Base-by-base conservation (phyloP, 2,329 filamentous ascomycete species). In the Exserohilum turcica region DNA sequence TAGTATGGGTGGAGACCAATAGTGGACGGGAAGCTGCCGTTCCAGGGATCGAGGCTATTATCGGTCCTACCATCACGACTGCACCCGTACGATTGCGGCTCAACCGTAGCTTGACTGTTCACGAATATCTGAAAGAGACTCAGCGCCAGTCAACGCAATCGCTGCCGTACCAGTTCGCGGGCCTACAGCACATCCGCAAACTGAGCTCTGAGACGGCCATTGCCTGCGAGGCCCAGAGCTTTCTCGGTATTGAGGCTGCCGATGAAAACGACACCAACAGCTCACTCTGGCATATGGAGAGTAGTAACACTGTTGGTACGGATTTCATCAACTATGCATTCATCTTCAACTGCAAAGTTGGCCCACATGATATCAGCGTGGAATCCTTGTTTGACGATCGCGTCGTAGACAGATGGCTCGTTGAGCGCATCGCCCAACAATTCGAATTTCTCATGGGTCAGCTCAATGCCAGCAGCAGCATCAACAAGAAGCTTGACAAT, bases 171-270 rank as follows among this genome's bases (percentile, higher is more conserved):
- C 68, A 75, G 40, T 67, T 68, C 5, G 67, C 77, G n/a, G 79
- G 80, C n/a, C 58, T 82, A 3, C 79, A 81, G 48, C 74, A 77
- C 35, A 81, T 82, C 32, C 64, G 63, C 6, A 71, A 71, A 44
- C 56, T 74, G 7, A 70, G 61, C 33, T 58, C 66, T 2, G 76
- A 80, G 52, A 71, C 75, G 0, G 72, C 74, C 1, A 57, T 72
- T n/a, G 77, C 74, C 35, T 80, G 78, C 56, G 72, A 79, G 16
- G 79, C 80, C 63, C 75, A 79, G 43, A 81, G 78, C 48, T 59
- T 80, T 5, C 67, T 81, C 3, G 76, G 78, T 1, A 78, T 81
- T 16, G 65, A 65, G 12, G 60, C 65, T n/a, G 67, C 64, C 2
- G 68, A 73, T 27, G 64, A 61, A 27, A 59, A 66, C 47, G 66